These are phyloP conservation scores for Taiwanofungus camphoratus DNA, from an alignment of 1,284 basidiomycete genomes.

Conservation along the genomic window DNA sequence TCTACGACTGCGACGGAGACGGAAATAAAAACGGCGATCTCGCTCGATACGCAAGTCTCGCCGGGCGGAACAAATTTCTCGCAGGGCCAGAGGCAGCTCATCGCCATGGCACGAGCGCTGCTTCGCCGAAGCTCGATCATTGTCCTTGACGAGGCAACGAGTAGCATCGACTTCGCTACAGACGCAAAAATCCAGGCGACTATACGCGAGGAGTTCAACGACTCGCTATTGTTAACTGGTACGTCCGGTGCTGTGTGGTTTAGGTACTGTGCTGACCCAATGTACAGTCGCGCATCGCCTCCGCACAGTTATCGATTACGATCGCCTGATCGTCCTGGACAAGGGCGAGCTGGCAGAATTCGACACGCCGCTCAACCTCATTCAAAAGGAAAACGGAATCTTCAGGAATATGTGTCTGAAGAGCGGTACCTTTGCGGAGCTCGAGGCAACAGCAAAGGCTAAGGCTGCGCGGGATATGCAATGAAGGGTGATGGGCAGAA, in stretches of 20 bases:
- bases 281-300: slow-evolving; percentile 61
- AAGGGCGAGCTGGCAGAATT: slow-evolving; percentile 78
- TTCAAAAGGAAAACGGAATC: slow-evolving; percentile 66
- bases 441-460: slow-evolving; percentile 54
- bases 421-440: slow-evolving; percentile 70
- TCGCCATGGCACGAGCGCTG: slow-evolving; percentile 76
- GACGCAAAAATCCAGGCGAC: slow-evolving; percentile 76
- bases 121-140: slow-evolving; percentile 73
- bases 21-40: slow-evolving; percentile 49
- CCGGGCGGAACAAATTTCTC: slow-evolving; percentile 82
- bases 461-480: slow-evolving; percentile 24
- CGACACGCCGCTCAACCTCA: slow-evolving; percentile 76
- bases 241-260: slow-evolving; percentile 12
- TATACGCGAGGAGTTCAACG: slow-evolving; percentile 74
- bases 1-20: slow-evolving; percentile 39
- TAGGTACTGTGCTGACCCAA: not conserved
- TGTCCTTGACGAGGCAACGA: slow-evolving; percentile 81
- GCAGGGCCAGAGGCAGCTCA: slow-evolving; percentile 79
- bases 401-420: slow-evolving; percentile 81
- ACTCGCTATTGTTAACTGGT: slow-evolving; percentile 57
- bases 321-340: slow-evolving; percentile 76
- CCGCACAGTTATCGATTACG: slow-evolving; percentile 72
- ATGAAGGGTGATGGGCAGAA: slow-evolving; percentile 1
- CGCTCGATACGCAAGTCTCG: slow-evolving; percentile 69
- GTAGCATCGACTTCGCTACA: slow-evolving; percentile 71